Conservation (phyloP, 164 flowering plant genomes). For the Annona cherimola region DNA sequence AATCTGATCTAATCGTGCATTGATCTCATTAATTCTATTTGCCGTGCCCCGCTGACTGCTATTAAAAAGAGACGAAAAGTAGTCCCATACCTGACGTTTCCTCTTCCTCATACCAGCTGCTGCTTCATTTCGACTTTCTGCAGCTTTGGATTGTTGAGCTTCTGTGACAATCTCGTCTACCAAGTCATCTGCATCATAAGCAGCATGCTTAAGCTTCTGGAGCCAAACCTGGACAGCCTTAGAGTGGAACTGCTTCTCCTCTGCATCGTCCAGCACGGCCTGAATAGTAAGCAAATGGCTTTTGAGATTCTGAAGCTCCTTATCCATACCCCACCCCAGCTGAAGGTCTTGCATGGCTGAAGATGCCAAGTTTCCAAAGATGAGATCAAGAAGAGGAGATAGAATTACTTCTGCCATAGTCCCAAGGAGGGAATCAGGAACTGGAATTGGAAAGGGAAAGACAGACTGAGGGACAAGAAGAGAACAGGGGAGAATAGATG, state of each 20-base stretch:
- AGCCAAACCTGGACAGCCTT: neutral
- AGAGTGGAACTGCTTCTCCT: neutral
- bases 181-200: neutral
- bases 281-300: neutral
- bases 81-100: neutral
- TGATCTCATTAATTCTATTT: neutral
- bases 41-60: neutral
- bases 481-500: too few species aligned
- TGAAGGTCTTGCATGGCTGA: neutral
- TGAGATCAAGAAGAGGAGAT: neutral
- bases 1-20: conserved; percentile 7
- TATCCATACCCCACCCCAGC: neutral
- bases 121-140: too few species aligned
- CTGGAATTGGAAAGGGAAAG: too few species aligned
- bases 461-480: too few species aligned
- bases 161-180: neutral
- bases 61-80: neutral
- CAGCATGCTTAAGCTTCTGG: neutral
- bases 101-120: too few species aligned
- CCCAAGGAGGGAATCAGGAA: too few species aligned
- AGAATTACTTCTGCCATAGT: neutral
- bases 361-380: neutral
- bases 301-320: neutral
- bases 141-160: neutral
- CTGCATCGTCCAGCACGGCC: neutral